Evolutionary conservation across 179 eudicot species (phyloP).

Genomic region (Carnegiea gigantea): DNA sequence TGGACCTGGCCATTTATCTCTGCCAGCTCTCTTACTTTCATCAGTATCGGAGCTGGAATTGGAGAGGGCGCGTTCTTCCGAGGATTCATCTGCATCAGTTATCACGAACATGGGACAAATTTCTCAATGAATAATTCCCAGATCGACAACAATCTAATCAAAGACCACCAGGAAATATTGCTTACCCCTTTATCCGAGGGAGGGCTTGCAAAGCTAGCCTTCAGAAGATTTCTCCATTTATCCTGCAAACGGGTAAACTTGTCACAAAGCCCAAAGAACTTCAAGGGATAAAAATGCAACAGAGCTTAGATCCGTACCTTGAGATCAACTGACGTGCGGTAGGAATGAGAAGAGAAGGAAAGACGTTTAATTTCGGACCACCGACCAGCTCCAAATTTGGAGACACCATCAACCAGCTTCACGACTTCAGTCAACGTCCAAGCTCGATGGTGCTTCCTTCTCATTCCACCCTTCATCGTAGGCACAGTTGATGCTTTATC

Average conservation of each 20-base stretch:
- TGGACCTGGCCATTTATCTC: slow-evolving; percentile 70
- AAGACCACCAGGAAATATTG: neutral
- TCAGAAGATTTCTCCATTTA: slow-evolving; percentile 97
- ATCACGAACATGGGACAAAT: neutral
- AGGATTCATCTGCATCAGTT: slow-evolving; percentile 30
- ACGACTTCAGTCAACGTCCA: slow-evolving; percentile 88
- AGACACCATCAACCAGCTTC: slow-evolving; percentile 93
- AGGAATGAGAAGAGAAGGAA: slow-evolving; percentile 74
- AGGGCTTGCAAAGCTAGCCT: slow-evolving; percentile 67
- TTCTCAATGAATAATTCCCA: neutral
- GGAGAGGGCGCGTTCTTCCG: slow-evolving; percentile 62
- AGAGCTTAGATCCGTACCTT: slow-evolving; percentile 46
- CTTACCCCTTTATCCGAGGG: slow-evolving; percentile 76
- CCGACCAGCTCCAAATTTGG: slow-evolving; percentile 89
- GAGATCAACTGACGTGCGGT: slow-evolving; percentile 97
- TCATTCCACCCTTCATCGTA: slow-evolving; percentile 65
- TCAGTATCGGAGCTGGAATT: slow-evolving; percentile 68
- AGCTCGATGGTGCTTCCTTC: slow-evolving; percentile 98
- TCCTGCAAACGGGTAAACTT: slow-evolving; percentile 52
- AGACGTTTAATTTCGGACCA: slow-evolving; percentile 98
- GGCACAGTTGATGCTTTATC: slow-evolving; percentile 40
- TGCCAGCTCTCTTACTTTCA: slow-evolving; percentile 90
- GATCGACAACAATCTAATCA: neutral
- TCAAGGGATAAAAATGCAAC: neutral
- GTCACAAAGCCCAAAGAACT: neutral